phyloP scores from a whole-genome alignment of 2,329 filamentous ascomycete species.

The Alternaria sp. region DNA sequence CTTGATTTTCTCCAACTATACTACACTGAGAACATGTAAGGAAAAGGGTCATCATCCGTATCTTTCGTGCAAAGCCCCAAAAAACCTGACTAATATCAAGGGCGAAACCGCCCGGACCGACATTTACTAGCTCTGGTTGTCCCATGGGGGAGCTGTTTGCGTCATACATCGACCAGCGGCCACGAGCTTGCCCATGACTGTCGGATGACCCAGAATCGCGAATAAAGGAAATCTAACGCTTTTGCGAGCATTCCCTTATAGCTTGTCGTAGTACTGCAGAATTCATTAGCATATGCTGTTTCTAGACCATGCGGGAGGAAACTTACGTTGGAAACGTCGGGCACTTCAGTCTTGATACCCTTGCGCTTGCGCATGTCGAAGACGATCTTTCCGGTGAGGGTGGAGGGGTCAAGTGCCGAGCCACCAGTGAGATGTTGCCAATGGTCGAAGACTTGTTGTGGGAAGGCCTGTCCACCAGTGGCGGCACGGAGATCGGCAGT shows the following conservation, averaged over 20 bases:
- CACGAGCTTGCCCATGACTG: constrained; percentile 45
- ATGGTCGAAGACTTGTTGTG: constrained; percentile 98
- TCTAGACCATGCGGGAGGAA: not conserved
- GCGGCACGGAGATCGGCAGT: constrained; percentile 92
- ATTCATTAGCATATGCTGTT: constrained; percentile 47
- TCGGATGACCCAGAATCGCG: constrained; percentile 40
- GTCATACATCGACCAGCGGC: constrained; percentile 43
- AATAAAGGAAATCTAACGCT: constrained; percentile 53
- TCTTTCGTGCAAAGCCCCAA: constrained; percentile 39
- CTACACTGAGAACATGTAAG: constrained; percentile 45
- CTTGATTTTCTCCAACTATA: constrained; percentile 42
- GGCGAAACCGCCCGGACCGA: constrained; percentile 45
- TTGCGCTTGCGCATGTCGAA: constrained; percentile 96
- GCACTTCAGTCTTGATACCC: constrained; percentile 97
- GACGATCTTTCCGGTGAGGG: constrained; percentile 84
- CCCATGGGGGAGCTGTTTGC: constrained; percentile 40
- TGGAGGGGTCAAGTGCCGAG: constrained; percentile 81
- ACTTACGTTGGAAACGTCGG: constrained; percentile 94
- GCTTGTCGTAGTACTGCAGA: constrained; percentile 95
- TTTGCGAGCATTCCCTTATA: constrained; percentile 68
- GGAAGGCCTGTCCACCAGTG: constrained; percentile 98
- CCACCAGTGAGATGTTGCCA: constrained; percentile 97
- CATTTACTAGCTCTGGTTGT: constrained; percentile 45
- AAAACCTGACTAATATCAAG: constrained; percentile 36
- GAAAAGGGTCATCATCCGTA: constrained; percentile 45